Percentiles rank a stretch among this genome's conserved stretches.
phyloP scores from a whole-genome alignment of 2,329 filamentous ascomycete species.

The Sarocladium kiliense region DNA sequence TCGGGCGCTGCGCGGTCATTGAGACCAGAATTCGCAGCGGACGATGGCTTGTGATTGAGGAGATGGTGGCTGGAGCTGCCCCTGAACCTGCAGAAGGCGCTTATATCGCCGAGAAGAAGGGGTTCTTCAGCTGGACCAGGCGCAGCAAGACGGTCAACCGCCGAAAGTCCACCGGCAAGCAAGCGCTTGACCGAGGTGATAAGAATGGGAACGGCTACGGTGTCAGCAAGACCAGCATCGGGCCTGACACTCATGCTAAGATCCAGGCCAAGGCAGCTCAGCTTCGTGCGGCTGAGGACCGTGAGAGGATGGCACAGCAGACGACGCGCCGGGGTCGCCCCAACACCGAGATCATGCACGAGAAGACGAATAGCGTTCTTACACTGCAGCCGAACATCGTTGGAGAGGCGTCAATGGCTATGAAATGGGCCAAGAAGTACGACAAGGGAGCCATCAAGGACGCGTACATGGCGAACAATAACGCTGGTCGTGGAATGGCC shows the following conservation, averaged over 20 bases:
- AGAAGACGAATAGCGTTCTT: constrained; percentile 84
- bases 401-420: constrained; percentile 82
- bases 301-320: constrained; percentile 39
- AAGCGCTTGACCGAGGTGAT: constrained; percentile 41
- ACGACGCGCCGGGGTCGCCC: constrained; percentile 47
- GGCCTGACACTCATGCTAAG: constrained; percentile 83
- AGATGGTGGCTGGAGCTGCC: constrained; percentile 90
- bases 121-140: constrained; percentile 82
- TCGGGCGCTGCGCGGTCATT: constrained; percentile 86
- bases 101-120: constrained; percentile 93
- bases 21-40: constrained; percentile 79
- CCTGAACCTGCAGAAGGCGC: constrained; percentile 78
- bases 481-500: constrained; percentile 61
- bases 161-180: constrained; percentile 65
- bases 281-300: constrained; percentile 67
- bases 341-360: constrained; percentile 51
- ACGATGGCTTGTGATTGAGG: constrained; percentile 91
- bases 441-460: constrained; percentile 83
- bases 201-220: constrained; percentile 36
- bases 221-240: constrained; percentile 76
- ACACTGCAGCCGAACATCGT: constrained; percentile 81
- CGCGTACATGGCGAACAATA: constrained; percentile 73
- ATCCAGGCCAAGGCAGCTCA: constrained; percentile 88
- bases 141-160: constrained; percentile 57
- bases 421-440: constrained; percentile 96